phyloP scores from a whole-genome alignment of 768 basidiomycete genomes.

The Lactifluus volemus region DNA sequence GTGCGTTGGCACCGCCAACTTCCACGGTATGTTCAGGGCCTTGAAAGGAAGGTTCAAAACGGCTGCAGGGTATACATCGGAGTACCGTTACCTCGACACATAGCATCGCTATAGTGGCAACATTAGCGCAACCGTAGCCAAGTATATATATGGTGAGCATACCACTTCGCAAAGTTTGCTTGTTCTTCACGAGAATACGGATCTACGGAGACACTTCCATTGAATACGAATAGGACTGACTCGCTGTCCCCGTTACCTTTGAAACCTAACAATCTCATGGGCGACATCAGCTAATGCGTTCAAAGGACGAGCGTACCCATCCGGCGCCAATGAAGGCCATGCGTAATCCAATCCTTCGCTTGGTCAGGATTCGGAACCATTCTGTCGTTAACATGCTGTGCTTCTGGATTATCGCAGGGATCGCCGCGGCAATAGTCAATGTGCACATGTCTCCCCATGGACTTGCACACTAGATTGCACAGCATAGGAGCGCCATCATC shows the following conservation, averaged over 20 bases:
- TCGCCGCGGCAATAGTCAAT: slow-evolving; percentile 46
- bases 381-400: slow-evolving; percentile 36
- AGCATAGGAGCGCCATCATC: slow-evolving; percentile 57
- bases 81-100: slow-evolving; percentile 38
- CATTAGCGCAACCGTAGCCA: not conserved
- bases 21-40: slow-evolving; percentile 42
- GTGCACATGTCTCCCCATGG: slow-evolving; percentile 52
- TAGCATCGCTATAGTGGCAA: slow-evolving; percentile 32
- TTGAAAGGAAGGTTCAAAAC: slow-evolving; percentile 18
- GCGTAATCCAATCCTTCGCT: slow-evolving; percentile 47
- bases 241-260: slow-evolving; percentile 31
- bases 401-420: slow-evolving; percentile 35
- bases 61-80: too few species aligned
- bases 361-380: slow-evolving; percentile 39
- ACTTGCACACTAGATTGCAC: slow-evolving; percentile 47
- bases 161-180: slow-evolving; percentile 47
- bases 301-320: slow-evolving; percentile 33
- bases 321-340: slow-evolving; percentile 47
- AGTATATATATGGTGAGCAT: slow-evolving; percentile 5
- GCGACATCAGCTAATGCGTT: slow-evolving; percentile 2
- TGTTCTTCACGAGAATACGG: slow-evolving; percentile 53
- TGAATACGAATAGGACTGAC: not conserved
- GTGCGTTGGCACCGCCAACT: slow-evolving; percentile 23
- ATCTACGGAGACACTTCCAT: slow-evolving; percentile 27
- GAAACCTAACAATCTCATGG: slow-evolving; percentile 34